Base-by-base conservation (phyloP, 176 grass and related monocot species). In the Miscanthus lutarioriparius region DNA sequence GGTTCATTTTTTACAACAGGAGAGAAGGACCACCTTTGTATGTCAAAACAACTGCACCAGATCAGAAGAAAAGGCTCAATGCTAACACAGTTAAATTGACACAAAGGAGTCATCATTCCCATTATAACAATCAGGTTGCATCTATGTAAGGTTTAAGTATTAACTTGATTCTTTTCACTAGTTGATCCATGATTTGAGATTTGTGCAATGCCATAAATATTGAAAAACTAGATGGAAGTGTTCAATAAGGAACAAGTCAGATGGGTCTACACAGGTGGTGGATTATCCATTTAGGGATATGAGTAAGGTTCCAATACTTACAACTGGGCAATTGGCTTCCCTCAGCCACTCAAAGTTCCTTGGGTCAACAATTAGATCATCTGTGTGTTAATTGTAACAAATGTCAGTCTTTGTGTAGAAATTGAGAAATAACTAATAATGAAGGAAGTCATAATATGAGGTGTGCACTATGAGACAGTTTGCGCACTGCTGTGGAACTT, bases 291-390 rank as follows among this genome's bases (percentile, higher is more conserved):
- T 74, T 47, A 76, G 54, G 62, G 39, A 71, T 44, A 37, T 79
- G 61, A 30, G n/a, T 66, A 77, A 81, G 62, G 26, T 76, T 45
- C 41, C 73, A 62, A 79, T 88, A 88, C 89, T 93, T 91, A 98
- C 95, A 91, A 98, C 91, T 62, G 95, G 95, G 64, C 95, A 95
- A 85, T 95, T 95, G 84, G 83, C 76, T 93, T 98, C 95, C 84
- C 95, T 95, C 68, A 98, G 84, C 95, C 89, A 98, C 83, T 98
- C 95, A 61, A 98, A 71, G 81, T 95, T 98, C 81, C 95, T 95
- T 90, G 95, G 95, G 74, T 98, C 95, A 79, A 98, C 90, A 88
- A 98, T 81, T 79, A 98, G 84, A 91, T 98, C 95, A 90, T 93
- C 95, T 98, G 86, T 41, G 36, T 72, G 62, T 59, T 26, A 63